These are phyloP conservation scores for Coemansia sp. DNA, from an alignment of 192 early-diverging fungal species.

Conservation along the genomic window DNA sequence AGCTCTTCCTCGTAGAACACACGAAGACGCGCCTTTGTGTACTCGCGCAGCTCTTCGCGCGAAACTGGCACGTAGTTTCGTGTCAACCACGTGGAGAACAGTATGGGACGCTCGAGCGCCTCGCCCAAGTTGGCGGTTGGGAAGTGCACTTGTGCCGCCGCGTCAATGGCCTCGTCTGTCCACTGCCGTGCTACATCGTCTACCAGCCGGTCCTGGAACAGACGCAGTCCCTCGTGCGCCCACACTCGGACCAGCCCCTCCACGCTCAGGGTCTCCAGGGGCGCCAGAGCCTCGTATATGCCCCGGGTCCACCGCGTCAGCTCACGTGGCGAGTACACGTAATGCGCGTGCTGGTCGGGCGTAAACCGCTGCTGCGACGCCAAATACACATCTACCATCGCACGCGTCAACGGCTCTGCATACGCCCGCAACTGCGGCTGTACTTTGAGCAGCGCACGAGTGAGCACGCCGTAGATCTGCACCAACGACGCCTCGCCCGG, in stretches of 20 bases:
- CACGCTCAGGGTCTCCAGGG: conserved; percentile 72
- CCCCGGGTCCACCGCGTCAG: conserved; percentile 98
- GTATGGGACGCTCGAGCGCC: conserved; percentile 85
- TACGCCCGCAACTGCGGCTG: conserved; percentile 88
- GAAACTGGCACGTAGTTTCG: conserved; percentile 90
- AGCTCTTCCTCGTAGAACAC: conserved; percentile 99
- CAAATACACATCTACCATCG: conserved; percentile 97
- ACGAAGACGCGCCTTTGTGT: conserved; percentile 88
- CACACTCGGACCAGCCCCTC: conserved; percentile 93
- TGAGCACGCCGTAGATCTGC: conserved; percentile 96
- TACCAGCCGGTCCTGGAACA: conserved; percentile 99
- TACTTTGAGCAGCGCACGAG: conserved; percentile 90
- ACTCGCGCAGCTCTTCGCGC: conserved; percentile 87
- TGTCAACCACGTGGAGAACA: conserved; percentile 98
- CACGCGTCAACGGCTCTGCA: conserved; percentile 83
- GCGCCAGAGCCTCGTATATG: conserved; percentile 91
- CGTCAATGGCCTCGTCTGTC: conserved; percentile 87
- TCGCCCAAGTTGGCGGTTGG: conserved; percentile 67
- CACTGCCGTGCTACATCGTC: conserved; percentile 81
- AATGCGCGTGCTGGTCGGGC: conserved; percentile 97
- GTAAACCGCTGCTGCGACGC: conserved; percentile 91
- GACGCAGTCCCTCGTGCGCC: conserved; percentile 96
- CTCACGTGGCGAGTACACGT: conserved; percentile 99
- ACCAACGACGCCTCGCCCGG: conserved; percentile 87
- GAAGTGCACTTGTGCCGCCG: conserved; percentile 84